A percentile compares a stretch with the other conserved stretches of the same genome.
Conservation (phyloP, 2,329 filamentous ascomycete species). For the Bertia moriformis region DNA sequence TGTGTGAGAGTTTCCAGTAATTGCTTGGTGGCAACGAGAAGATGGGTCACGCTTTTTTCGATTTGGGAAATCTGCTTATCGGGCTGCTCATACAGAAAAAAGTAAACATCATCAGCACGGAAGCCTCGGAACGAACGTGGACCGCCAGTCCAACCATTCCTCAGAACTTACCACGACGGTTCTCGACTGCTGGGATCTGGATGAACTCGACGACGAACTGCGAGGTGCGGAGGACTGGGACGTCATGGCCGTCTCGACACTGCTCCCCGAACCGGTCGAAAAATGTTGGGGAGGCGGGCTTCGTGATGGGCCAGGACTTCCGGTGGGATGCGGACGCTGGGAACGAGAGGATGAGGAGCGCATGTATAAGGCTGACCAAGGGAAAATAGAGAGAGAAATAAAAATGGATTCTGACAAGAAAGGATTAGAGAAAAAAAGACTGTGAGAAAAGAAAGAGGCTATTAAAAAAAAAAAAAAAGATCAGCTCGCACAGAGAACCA, state of each 20-base stretch:
- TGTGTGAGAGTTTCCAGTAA: conserved; percentile 91
- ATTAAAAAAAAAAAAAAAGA: no score
- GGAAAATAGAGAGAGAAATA: no score
- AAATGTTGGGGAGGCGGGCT: neutral
- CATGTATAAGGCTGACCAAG: no score
- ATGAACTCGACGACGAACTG: neutral
- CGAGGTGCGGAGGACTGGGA: neutral
- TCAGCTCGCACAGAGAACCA: no score
- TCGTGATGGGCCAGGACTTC: neutral
- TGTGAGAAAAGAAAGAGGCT: no score
- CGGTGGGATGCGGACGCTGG: no score
- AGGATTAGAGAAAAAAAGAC: no score
- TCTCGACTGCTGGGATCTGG: neutral
- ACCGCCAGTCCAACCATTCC: neutral
- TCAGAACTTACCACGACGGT: neutral
- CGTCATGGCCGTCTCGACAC: neutral
- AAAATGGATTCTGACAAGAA: no score
- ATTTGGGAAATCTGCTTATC: conserved; percentile 60
- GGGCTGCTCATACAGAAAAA: neutral
- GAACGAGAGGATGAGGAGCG: no score
- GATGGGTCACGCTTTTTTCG: conserved; percentile 95
- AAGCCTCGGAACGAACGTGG: neutral
- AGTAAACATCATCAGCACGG: neutral
- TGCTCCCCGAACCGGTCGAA: neutral
- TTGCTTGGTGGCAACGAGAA: conserved; percentile 94